Evolutionary conservation across 176 grass and related monocot species (phyloP).

Genomic region (Phyllostachys edulis): DNA sequence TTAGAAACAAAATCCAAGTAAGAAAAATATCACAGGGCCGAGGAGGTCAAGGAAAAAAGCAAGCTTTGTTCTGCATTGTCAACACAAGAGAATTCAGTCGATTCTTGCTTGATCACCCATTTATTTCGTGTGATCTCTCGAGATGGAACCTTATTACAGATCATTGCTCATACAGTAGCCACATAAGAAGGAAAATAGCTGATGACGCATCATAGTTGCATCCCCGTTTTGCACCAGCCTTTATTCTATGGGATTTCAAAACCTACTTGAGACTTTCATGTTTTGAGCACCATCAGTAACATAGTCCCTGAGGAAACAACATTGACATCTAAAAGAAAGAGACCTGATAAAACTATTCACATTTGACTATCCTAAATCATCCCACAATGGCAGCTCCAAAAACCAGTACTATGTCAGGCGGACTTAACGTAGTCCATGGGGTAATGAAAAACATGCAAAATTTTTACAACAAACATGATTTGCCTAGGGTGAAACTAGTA

Average conservation of each 20-base stretch:
- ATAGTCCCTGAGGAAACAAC: background rate
- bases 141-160: background rate
- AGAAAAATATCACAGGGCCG: background rate
- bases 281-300: background rate
- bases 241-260: background rate
- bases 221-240: background rate
- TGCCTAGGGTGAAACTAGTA: too few species aligned
- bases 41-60: background rate
- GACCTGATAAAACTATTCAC: background rate
- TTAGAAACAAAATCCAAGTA: background rate
- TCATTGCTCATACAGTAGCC: background rate
- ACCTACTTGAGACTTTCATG: background rate
- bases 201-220: background rate
- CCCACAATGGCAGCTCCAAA: background rate
- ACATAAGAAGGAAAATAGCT: background rate
- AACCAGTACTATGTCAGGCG: too few species aligned
- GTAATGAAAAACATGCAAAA: too few species aligned
- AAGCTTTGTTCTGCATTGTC: conserved; percentile 5
- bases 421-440: too few species aligned
- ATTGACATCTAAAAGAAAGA: background rate
- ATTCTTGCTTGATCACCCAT: conserved; percentile 3
- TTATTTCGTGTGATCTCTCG: background rate
- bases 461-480: too few species aligned
- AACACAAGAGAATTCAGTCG: background rate
- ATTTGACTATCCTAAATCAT: background rate